Percentiles rank a stretch among this genome's conserved stretches.
Conservation (phyloP, 768 basidiomycete genomes). For the Porpolomopsis calyptriformis region DNA sequence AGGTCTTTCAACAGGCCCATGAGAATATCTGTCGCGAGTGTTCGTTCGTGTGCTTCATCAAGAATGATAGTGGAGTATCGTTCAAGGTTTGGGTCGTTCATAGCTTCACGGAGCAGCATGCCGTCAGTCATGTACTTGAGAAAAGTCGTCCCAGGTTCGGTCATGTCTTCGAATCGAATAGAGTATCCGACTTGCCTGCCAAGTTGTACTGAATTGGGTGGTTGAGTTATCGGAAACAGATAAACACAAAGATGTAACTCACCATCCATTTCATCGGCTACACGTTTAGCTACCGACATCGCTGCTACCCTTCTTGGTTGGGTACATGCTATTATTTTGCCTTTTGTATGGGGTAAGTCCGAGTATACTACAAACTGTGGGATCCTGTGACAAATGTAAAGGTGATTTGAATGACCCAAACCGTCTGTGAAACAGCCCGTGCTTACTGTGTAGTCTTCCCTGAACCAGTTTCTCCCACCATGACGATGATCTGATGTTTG, state of each 20-base stretch:
- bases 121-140: conserved; percentile 99
- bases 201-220: conserved; percentile 55
- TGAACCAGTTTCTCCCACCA: conserved; percentile 91
- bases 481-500: conserved; percentile 75
- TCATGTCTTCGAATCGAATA: conserved; percentile 98
- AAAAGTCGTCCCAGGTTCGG: conserved; percentile 81
- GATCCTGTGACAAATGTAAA: conserved; percentile 44
- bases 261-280: conserved; percentile 99
- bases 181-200: conserved; percentile 96
- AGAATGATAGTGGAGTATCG: conserved; percentile 97
- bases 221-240: conserved; percentile 5
- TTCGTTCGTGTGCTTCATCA: conserved; percentile 98
- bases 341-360: conserved; percentile 81
- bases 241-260: conserved; percentile 20
- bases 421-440: not conserved
- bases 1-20: conserved; percentile 92
- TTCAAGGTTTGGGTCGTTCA: conserved; percentile 84
- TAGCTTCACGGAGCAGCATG: conserved; percentile 96
- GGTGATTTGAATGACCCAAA: conserved; percentile 7
- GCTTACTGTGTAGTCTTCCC: conserved; percentile 93
- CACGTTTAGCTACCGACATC: conserved; percentile 97
- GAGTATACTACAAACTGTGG: conserved; percentile 94
- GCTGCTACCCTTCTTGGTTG: conserved; percentile 95
- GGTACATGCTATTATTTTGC: conserved; percentile 91
- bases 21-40: conserved; percentile 93